phyloP scores from a whole-genome alignment of 441 rosid species.

The Metrosideros polymorpha region DNA sequence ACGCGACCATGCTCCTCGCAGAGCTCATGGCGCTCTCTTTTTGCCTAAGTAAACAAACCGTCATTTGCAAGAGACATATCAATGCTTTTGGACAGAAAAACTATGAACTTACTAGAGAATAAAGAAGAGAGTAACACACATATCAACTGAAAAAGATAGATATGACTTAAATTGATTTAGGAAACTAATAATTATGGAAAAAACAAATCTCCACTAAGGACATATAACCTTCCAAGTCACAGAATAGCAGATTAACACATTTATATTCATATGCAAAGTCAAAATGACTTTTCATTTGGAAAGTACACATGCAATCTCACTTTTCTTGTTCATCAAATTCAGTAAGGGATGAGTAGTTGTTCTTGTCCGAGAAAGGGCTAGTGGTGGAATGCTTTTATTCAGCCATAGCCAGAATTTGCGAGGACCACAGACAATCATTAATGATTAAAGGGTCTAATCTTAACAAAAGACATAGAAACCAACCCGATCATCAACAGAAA shows the following conservation, averaged over 20 bases:
- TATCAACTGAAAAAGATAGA: not conserved
- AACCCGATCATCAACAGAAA: not conserved
- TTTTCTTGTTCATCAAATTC: not conserved
- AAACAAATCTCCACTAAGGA: not conserved
- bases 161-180: not conserved
- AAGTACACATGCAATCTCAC: not conserved
- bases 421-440: not conserved
- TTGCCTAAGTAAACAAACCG: constrained; percentile 44
- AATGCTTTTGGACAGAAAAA: not conserved
- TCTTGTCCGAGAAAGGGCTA: not conserved
- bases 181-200: not conserved
- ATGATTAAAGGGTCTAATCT: not conserved
- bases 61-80: not conserved
- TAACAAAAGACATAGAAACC: not conserved
- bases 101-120: not conserved
- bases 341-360: not conserved
- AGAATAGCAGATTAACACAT: not conserved
- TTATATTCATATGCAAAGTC: not conserved
- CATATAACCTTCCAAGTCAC: not conserved
- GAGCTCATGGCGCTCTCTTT: constrained; percentile 49
- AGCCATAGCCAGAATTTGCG: not conserved
- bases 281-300: not conserved
- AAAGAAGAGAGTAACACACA: not conserved
- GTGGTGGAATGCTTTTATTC: not conserved
- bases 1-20: constrained; percentile 42